These are phyloP conservation scores for Collybia nuda DNA, from an alignment of 768 basidiomycete species.

Conservation along the genomic window DNA sequence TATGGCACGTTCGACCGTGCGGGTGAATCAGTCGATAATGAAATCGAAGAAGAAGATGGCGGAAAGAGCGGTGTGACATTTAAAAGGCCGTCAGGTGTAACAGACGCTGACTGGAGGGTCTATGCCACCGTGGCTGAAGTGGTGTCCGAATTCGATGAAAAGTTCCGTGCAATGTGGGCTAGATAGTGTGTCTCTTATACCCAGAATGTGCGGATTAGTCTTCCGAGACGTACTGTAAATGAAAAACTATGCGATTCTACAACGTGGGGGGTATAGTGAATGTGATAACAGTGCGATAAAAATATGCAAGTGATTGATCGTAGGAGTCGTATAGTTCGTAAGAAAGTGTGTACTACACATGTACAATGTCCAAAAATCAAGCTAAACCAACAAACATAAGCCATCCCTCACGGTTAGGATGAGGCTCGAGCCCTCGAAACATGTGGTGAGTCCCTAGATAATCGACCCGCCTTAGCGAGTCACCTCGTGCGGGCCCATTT, in stretches of 20 bases:
- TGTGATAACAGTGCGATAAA: too few relatives aligned
- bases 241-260: not conserved
- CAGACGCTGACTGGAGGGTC: slow-evolving; percentile 52
- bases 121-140: slow-evolving; percentile 46
- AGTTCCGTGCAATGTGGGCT: slow-evolving; percentile 69
- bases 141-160: slow-evolving; percentile 51
- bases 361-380: not conserved
- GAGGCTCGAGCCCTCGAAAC: slow-evolving; percentile 55
- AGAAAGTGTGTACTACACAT: too few relatives aligned
- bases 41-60: slow-evolving; percentile 20
- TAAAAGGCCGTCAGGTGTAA: slow-evolving; percentile 36
- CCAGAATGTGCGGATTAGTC: not conserved
- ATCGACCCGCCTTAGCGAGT: slow-evolving; percentile 39
- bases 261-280: not conserved
- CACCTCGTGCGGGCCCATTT: slow-evolving; percentile 9
- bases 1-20: slow-evolving; percentile 22
- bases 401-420: slow-evolving; percentile 47
- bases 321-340: too few relatives aligned
- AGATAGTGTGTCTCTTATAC: not conserved
- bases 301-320: too few relatives aligned
- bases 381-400: slow-evolving; percentile 26
- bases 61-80: slow-evolving; percentile 13
- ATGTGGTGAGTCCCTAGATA: slow-evolving; percentile 46
- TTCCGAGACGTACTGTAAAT: not conserved
- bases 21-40: slow-evolving; percentile 9